phyloP scores from a whole-genome alignment of 1,284 basidiomycete species.

The Sporisorium graminicola region DNA sequence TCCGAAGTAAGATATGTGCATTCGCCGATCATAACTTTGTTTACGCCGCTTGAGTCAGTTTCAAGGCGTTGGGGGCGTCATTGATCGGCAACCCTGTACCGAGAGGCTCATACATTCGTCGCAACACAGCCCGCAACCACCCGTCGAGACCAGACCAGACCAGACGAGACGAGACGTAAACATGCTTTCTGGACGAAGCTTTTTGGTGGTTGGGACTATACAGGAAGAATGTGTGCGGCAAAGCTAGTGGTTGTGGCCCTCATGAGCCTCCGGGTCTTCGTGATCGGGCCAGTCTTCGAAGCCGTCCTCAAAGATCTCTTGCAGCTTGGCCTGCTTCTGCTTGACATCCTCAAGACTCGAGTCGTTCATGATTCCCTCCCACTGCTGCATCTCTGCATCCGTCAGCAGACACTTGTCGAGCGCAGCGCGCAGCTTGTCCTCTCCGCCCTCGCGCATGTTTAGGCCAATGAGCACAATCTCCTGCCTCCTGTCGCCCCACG shows the following conservation, averaged over 20 bases:
- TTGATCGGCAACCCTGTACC: neutral
- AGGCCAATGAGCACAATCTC: constrained; percentile 71
- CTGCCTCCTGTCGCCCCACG: constrained; percentile 72
- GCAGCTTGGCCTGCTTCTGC: constrained; percentile 64
- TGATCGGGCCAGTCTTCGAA: constrained; percentile 70
- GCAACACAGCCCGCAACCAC: neutral
- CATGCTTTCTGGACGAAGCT: neutral
- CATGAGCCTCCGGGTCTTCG: constrained; percentile 60
- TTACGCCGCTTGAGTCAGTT: neutral
- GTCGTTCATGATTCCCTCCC: constrained; percentile 70
- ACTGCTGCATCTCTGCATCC: constrained; percentile 71
- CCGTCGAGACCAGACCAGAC: neutral
- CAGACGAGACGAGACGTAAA: too few species aligned
- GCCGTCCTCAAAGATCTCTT: constrained; percentile 69
- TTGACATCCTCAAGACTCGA: constrained; percentile 8
- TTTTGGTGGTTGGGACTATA: neutral
- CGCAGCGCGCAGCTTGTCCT: constrained; percentile 66
- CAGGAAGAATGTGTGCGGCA: neutral
- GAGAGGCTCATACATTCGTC: neutral
- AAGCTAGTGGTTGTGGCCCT: constrained; percentile 41
- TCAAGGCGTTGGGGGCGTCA: neutral
- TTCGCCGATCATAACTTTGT: neutral
- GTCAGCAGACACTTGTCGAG: constrained; percentile 70
- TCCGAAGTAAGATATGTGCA: neutral
- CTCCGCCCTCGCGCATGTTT: constrained; percentile 63